Evolutionary conservation across 805 yeast species (phyloP), one percentile per base, ranked within the genome.

Genomic region (Saccharomycopsis lassenensis): DNA sequence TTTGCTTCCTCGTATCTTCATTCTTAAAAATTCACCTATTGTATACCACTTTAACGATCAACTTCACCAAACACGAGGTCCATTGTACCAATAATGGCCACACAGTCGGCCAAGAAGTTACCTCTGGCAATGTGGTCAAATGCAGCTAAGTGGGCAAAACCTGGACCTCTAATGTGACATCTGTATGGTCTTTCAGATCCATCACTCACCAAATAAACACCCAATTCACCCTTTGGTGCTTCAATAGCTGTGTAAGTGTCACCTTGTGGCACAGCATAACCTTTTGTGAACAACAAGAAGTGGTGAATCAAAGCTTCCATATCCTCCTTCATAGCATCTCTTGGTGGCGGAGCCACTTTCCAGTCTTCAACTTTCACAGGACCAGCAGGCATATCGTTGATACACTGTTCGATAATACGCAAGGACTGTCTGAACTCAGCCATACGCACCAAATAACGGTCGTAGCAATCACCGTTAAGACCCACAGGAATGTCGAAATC

Each of bases 201-300:
- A 62, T 84, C 94, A 48, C 86, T 74, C 39, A 84, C 93, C 35
- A 84, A 77, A 54, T 77, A 84, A 38, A 82, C 93, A 43, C 82
- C 94, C 91, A 84, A 81, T 62, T 84, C 94, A 56, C 94, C 94
- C 72, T 84, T 84, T 57, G 94, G 94, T 17, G 94, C 94, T 64
- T 84, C 94, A 48, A 84, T 83, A 39, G 83, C 89, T 34, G 91
- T 81, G 57, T 84, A 84, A 7, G 94, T 79, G 63, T 84, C 94
- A 53, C 94, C 94, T 37, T 75, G 80, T 30, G 94, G 94, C 29
- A 84, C 94, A 24, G 77, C 75, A 57, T 74, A 82, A 48, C 94
- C 94, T 67, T 84, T 84, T 39, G 94, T 80, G 67, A 77, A 84
- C 48, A 80, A 66, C 58, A 84, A 66, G 67, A 84, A 84, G 64